These are phyloP conservation scores for Mortierella sp. DNA, from an alignment of 371 early-diverging fungal genomes.

Conservation along the genomic window DNA sequence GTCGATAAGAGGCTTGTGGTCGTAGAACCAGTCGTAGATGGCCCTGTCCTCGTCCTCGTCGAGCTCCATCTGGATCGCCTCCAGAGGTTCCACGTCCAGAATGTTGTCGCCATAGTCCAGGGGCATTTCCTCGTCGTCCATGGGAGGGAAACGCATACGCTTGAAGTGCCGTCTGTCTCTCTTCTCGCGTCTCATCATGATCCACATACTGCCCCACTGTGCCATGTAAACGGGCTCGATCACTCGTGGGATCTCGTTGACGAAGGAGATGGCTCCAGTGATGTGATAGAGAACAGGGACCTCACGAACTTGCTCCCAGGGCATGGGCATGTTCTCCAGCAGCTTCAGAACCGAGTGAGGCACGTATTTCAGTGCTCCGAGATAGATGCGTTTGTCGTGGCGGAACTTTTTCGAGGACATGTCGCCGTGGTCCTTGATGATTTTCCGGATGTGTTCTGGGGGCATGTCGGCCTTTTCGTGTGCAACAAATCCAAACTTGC, in stretches of 20 bases:
- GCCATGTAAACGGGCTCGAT: conserved; percentile 97
- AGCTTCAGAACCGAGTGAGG: conserved; percentile 99
- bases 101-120: conserved; percentile 98
- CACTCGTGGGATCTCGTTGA: conserved; percentile 96
- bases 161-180: conserved; percentile 98
- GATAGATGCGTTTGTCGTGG: conserved; percentile 96
- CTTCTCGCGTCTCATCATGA: conserved; percentile 99
- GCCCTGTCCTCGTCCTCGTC: conserved; percentile 96
- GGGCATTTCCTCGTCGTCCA: conserved; percentile 99
- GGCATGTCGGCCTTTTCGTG: conserved; percentile 96
- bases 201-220: conserved; percentile 99
- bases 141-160: conserved; percentile 98
- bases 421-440: conserved; percentile 98
- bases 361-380: conserved; percentile 98
- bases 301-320: conserved; percentile 98
- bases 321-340: conserved; percentile 99
- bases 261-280: conserved; percentile 98
- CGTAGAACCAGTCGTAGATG: conserved; percentile 98
- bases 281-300: conserved; percentile 98
- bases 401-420: conserved; percentile 97
- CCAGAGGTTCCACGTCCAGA: conserved; percentile 96
- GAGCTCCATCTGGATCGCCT: conserved; percentile 98
- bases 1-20: conserved; percentile 92
- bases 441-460: conserved; percentile 96
- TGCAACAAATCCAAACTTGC: conserved; percentile 87